Base-by-base conservation (phyloP, 148 eudicot species). In the Persicaria maculosa region DNA sequence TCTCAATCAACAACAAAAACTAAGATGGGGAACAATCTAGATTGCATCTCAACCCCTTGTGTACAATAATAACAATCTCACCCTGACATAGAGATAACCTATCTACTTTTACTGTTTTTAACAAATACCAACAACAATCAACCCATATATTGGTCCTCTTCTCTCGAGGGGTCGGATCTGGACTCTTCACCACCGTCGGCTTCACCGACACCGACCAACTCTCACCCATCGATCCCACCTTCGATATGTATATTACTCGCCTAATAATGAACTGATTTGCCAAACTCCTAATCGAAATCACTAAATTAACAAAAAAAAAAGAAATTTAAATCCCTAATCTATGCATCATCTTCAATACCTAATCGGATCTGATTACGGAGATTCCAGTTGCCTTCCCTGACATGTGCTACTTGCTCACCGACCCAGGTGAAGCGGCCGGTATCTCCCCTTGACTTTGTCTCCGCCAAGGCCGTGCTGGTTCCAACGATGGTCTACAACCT, bases 401-500 rank as follows among this genome's bases (percentile, higher is more conserved):
- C 97, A 93, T 89, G 74, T 91, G 97, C 31, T 89, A 62, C 81
- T 89, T 75, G 58, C 97, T 91, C 19, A 88, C 93, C 45, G 97
- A 94, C 22, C 97, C 97, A 8, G 88, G 52, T 91, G 97, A 50
- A 91, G 68, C 9, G 80, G 53, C 48, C 97, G 69, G 68, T 94
- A 91, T 44, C 92, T 88, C 0, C 93, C 97, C 7, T 77, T 79
- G 75, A 88, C 88, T 78, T 91, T 91, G 54, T 91, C 97, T 0
- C 97, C 97, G 0, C 97, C 97, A 4, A 91, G 69, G 0, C 97
- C 97, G 47, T 91, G 97, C 52, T 91, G 97, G 79, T 90, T 90
- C 95, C 95, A 90, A 19, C 91, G 69, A 52, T 90, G 96, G 45
- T 88, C 77, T 19, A 91, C 86, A 20, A 88, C 72, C 76, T 88